A percentile compares a stretch with the other conserved stretches of the same genome.
Evolutionary conservation across 2,329 filamentous ascomycete species (phyloP).

Genomic region (Fusarium pseudoanthophilum): DNA sequence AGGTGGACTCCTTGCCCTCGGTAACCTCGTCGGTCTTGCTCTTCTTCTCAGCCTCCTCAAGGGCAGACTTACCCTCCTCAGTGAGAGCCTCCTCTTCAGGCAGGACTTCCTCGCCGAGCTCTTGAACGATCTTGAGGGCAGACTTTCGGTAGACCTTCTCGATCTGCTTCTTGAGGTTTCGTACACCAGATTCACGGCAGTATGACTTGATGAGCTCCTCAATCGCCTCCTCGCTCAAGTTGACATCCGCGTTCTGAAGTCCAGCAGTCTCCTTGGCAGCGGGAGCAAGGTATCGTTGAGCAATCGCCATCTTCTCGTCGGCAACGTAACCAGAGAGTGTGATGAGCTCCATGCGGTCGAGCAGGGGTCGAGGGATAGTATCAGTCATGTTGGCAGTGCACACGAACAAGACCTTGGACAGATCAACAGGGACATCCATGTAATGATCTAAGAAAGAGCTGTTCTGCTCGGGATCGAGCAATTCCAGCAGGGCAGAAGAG

Average conservation of each 20-base stretch:
- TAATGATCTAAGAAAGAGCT: constrained; percentile 98
- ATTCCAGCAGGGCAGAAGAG: constrained; percentile 89
- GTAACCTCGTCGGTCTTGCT: constrained; percentile 72
- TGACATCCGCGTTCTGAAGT: constrained; percentile 89
- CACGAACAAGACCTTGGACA: constrained; percentile 97
- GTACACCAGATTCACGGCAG: constrained; percentile 95
- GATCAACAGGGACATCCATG: constrained; percentile 96
- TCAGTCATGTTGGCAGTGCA: constrained; percentile 99
- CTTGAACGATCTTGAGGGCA: constrained; percentile 95
- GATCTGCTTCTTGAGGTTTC: constrained; percentile 99
- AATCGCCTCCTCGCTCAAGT: constrained; percentile 86
- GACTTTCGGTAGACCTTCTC: constrained; percentile 99
- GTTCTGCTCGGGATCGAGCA: constrained; percentile 97
- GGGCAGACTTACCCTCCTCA: constrained; percentile 82
- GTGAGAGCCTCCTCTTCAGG: constrained; percentile 86
- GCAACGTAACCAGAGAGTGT: constrained; percentile 95
- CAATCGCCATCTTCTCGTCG: constrained; percentile 99
- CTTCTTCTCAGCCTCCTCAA: constrained; percentile 77
- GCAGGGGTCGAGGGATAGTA: constrained; percentile 90
- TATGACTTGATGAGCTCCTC: constrained; percentile 98
- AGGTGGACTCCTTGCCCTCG: constrained; percentile 48
- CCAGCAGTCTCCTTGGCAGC: constrained; percentile 95
- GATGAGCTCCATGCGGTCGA: constrained; percentile 98
- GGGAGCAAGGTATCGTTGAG: constrained; percentile 89
- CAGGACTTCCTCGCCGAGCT: constrained; percentile 85